Base-by-base conservation (phyloP, 179 eudicot genomes). In the Heliamphora pulchella region DNA sequence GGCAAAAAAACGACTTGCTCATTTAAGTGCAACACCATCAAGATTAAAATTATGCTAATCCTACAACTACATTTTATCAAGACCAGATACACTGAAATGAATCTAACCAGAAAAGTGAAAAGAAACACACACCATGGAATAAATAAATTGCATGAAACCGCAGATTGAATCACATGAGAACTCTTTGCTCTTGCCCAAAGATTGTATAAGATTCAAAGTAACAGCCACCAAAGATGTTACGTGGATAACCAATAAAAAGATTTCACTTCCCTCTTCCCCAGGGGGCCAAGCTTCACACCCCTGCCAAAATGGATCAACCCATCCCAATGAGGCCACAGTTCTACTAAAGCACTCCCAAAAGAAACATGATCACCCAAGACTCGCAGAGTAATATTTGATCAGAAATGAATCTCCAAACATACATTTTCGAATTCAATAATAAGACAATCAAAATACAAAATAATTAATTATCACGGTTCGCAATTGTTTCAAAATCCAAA, bases 241-340 rank as follows among this genome's bases (percentile, higher is more conserved):
- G n/a, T 20, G 57, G 18, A 18, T 14, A 14, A 77, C 59, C 61
- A 48, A n/a, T 22, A 59, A 46, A 44, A 76, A 9, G 57, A 50
- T 63, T 75, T 57, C 81, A 59, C 18, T 50, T 61, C 22, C 67
- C 50, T 75, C 78, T 79, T 71, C 78, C 78, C 14, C 57, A 72
- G 58, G 80, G 31, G 74, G 77, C 76, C 80, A 81, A 75, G 70
- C 84, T 82, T 76, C 53, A 79, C n/a, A 74, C 82, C 78, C 80
- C 84, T 81, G 87, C 75, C 87, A 84, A 84, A 81, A 80, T 75
- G 72, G 55, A 69, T 79, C 82, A 79, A 81, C 82, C 66, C 71
- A 66, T 68, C 80, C 78, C 75, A 82, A 79, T 70, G 76, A 79
- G 80, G 70, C 68, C 69, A 64, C 31, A 67, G 44, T 15, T 8